Evolutionary conservation across 352 stramenopile genomes (phyloP).

Genomic region (Phytophthora tubulina): DNA sequence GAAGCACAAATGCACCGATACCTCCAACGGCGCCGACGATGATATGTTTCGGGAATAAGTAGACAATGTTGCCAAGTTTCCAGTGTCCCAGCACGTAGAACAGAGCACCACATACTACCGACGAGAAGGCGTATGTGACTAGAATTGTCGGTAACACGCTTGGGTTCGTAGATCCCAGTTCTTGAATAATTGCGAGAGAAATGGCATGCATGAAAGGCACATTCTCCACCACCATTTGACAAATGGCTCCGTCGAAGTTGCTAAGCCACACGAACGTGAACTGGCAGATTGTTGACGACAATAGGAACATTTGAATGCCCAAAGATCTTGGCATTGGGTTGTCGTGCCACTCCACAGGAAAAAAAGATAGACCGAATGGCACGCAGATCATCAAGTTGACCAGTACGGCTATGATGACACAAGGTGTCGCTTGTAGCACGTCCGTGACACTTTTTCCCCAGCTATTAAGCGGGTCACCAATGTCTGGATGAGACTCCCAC

Average conservation of each 20-base stretch:
- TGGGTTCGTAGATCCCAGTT: slow-evolving; percentile 77
- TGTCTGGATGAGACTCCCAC: slow-evolving; percentile 24
- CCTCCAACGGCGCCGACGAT: slow-evolving; percentile 95
- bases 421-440: slow-evolving; percentile 53
- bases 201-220: slow-evolving; percentile 96
- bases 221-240: slow-evolving; percentile 97
- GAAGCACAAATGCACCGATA: slow-evolving; percentile 90
- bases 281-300: slow-evolving; percentile 83
- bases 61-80: slow-evolving; percentile 92
- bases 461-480: slow-evolving; percentile 21
- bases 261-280: slow-evolving; percentile 84
- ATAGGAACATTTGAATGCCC: slow-evolving; percentile 86
- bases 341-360: slow-evolving; percentile 83
- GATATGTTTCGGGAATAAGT: slow-evolving; percentile 96
- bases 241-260: slow-evolving; percentile 78
- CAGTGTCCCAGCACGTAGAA: slow-evolving; percentile 93
- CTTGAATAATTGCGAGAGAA: slow-evolving; percentile 84
- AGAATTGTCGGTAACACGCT: slow-evolving; percentile 92
- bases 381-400: slow-evolving; percentile 92
- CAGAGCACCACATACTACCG: slow-evolving; percentile 87
- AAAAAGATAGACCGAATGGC: slow-evolving; percentile 87
- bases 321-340: slow-evolving; percentile 79
- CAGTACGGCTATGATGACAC: slow-evolving; percentile 74
- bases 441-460: slow-evolving; percentile 45
- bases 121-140: slow-evolving; percentile 91